phyloP scores from a whole-genome alignment of 169 alveolate genomes.

The Plasmodium yoelii region DNA sequence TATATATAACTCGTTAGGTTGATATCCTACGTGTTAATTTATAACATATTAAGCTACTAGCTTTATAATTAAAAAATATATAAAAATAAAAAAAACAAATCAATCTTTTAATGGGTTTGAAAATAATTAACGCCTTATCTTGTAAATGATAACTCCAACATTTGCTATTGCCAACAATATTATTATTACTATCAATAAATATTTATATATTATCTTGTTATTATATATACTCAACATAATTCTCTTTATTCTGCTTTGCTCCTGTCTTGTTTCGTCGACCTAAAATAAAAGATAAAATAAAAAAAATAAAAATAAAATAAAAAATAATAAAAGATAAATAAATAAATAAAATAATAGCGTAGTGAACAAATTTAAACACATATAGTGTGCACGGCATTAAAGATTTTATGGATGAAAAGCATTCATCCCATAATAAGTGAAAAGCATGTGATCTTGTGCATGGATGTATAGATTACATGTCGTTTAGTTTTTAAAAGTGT shows the following conservation, averaged over 20 bases:
- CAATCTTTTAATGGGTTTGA: too few species aligned
- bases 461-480: constrained; percentile 15
- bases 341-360: too few species aligned
- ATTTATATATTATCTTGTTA: constrained; percentile 43
- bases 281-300: constrained; percentile 9
- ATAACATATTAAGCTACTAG: too few species aligned
- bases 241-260: constrained; percentile 54
- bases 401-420: too few species aligned
- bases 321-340: not conserved
- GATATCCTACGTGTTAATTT: too few species aligned
- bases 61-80: too few species aligned
- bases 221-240: constrained; percentile 49
- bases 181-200: constrained; percentile 23
- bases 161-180: constrained; percentile 59
- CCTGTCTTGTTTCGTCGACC: constrained; percentile 51
- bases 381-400: not conserved
- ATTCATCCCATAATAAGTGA: too few species aligned
- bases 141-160: constrained; percentile 64
- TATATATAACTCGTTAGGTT: too few species aligned
- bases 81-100: too few species aligned
- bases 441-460: not conserved
- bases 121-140: constrained; percentile 5
- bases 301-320: too few species aligned
- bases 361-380: not conserved
- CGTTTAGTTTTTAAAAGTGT: constrained; percentile 59